Evolutionary conservation across 169 alveolate species (phyloP), one percentile per base, ranked within the genome.

Genomic region (Cryptosporidium viatorum): DNA sequence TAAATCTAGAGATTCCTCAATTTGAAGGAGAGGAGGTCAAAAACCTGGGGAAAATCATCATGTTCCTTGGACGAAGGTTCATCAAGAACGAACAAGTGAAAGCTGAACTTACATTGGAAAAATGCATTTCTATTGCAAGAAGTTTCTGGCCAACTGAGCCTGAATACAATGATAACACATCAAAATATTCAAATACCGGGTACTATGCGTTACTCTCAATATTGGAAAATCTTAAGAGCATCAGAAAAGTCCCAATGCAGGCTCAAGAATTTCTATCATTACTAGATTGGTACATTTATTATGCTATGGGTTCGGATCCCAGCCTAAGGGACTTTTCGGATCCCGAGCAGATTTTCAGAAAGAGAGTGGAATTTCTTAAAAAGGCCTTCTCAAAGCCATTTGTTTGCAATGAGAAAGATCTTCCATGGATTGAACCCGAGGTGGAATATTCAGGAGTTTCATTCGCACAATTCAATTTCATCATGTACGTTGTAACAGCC

Each of bases 401-500:
- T 55, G 86, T 73, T 3, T 73, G 86, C 18, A 33, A 9, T 4
- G 70, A 59, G 12, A n/a, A 55, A 21, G 71, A 73, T 12, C 45
- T 73, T 9, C 86, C 86, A 8, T 73, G 86, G 86, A 0, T 35
- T 31, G 1, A 29, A 3, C 71, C 86, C 0, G 21, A 16, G 8
- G 2, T 52, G n/a, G 41, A 33, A 23, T 73, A 29, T n/a, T 18
- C 41, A 10, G 69, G 68, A 43, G 31, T 73, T 1, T 51, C 86
- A 58, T 73, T 73, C 39, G 50, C 26, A 14, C 39, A 58, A 14
- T 73, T 73, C 65, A 73, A 73, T 70, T 73, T 73, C 12, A 21
- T 73, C 0, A 73, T n/a, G 45, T 73, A 52, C 39, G 3, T 73
- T 21, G 43, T 18, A 21, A 41, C 48, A n/a, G 31, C 86, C 0